phyloP scores from a whole-genome alignment of 176 grass and related monocot species.

The Aegilops bicornis region DNA sequence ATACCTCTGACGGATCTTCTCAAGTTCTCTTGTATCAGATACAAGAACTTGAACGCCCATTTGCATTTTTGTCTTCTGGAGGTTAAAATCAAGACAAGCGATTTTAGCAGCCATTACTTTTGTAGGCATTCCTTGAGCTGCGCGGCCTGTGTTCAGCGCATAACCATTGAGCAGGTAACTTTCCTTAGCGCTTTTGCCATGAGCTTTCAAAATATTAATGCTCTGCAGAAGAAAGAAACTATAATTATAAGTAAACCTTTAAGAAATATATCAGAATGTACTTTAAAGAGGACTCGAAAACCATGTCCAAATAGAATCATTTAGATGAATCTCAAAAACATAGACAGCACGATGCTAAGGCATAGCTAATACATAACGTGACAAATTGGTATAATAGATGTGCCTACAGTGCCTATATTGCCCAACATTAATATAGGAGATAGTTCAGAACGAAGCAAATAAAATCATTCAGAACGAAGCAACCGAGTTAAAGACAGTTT shows the following conservation, averaged over 20 bases:
- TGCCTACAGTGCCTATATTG: neutral
- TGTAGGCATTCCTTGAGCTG: slow-evolving; percentile 93
- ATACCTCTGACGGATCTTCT: slow-evolving; percentile 86
- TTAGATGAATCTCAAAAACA: neutral
- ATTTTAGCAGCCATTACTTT: slow-evolving; percentile 74
- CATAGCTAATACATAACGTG: neutral
- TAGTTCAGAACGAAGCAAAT: neutral
- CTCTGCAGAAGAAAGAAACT: slow-evolving; percentile 44
- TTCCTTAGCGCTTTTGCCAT: slow-evolving; percentile 77
- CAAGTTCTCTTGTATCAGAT: slow-evolving; percentile 87
- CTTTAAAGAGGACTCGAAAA: neutral
- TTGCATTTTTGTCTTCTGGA: slow-evolving; percentile 97
- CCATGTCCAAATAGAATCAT: neutral
- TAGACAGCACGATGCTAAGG: neutral
- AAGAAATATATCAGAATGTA: neutral
- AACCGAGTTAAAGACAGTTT: neutral
- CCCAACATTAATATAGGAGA: neutral
- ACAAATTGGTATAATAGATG: neutral
- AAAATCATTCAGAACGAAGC: neutral
- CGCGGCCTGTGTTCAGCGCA: slow-evolving; percentile 78
- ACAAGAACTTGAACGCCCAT: slow-evolving; percentile 91
- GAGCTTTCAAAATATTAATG: slow-evolving; percentile 96
- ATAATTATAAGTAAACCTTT: neutral
- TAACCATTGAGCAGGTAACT: slow-evolving; percentile 92
- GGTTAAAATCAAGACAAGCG: slow-evolving; percentile 93